phyloP scores from a whole-genome alignment of 495 filamentous ascomycete genomes.

The Podospora fimiseda region DNA sequence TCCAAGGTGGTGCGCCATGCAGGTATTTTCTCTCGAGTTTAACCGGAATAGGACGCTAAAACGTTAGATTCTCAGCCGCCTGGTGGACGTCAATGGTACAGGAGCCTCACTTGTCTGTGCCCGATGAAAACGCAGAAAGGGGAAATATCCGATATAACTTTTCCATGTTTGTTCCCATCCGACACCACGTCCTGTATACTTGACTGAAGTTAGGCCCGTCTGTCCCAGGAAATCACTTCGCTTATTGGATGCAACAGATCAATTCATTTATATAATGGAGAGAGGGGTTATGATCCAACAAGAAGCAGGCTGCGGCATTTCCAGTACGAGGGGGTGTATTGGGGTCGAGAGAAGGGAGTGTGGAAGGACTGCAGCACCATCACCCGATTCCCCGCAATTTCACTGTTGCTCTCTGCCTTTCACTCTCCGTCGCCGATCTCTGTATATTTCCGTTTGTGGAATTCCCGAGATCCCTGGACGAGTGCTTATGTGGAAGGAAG shows the following conservation, averaged over 20 bases:
- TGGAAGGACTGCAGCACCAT: no score
- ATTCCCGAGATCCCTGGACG: no score
- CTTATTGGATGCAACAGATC: neutral
- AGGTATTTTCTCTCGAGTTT: neutral
- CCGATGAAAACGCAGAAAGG: neutral
- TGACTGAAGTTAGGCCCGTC: neutral
- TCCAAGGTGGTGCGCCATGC: neutral
- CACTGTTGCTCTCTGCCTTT: no score
- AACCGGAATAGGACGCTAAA: neutral
- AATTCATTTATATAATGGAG: neutral
- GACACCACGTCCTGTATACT: neutral
- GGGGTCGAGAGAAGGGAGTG: no score
- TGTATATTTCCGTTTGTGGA: no score
- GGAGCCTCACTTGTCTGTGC: neutral
- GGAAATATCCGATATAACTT: neutral
- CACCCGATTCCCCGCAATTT: neutral
- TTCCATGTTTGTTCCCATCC: neutral
- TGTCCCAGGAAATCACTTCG: neutral
- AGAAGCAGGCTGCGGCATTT: neutral
- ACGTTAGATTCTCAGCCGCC: neutral
- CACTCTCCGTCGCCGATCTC: no score
- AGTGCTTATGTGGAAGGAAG: no score
- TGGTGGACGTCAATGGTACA: neutral
- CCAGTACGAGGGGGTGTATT: neutral
- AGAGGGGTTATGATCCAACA: neutral